A percentile compares a stretch with the other conserved stretches of the same genome.
These are phyloP conservation scores for Sugiyamaella valdiviana DNA, from an alignment of 805 yeast genomes.

Conservation along the genomic window DNA sequence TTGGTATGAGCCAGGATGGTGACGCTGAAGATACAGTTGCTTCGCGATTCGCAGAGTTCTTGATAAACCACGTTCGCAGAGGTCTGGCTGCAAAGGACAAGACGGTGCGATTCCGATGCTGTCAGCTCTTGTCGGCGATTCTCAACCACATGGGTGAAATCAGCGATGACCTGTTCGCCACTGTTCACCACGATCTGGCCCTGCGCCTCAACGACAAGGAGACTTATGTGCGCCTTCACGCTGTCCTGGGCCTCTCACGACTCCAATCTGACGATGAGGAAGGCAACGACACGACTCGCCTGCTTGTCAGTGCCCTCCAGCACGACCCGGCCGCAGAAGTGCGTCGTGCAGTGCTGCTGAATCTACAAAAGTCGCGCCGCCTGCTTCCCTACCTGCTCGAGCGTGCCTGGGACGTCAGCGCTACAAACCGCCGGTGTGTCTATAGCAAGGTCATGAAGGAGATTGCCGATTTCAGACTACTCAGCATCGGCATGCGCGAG, in stretches of 20 bases:
- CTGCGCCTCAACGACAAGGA: slow-evolving; percentile 44
- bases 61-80: slow-evolving; percentile 61
- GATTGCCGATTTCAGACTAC: slow-evolving; percentile 48
- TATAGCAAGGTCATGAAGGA: slow-evolving; percentile 63
- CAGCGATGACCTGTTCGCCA: slow-evolving; percentile 62
- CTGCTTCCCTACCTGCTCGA: slow-evolving; percentile 61
- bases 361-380: slow-evolving; percentile 48
- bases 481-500: slow-evolving; percentile 54
- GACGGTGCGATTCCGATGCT: slow-evolving; percentile 71
- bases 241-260: slow-evolving; percentile 69
- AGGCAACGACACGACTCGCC: slow-evolving; percentile 33
- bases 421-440: slow-evolving; percentile 64
- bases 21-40: slow-evolving; percentile 38
- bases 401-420: slow-evolving; percentile 75
- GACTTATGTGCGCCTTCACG: slow-evolving; percentile 71
- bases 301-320: slow-evolving; percentile 49
- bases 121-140: slow-evolving; percentile 65
- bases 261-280: slow-evolving; percentile 51
- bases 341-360: slow-evolving; percentile 73
- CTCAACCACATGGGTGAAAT: slow-evolving; percentile 70
- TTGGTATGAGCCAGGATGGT: slow-evolving; percentile 29
- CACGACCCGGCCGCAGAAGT: slow-evolving; percentile 86
- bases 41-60: slow-evolving; percentile 49
- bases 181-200: slow-evolving; percentile 53
- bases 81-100: slow-evolving; percentile 75